Base-by-base conservation (phyloP, 805 yeast genomes). In the Scheffersomyces coipomensis region DNA sequence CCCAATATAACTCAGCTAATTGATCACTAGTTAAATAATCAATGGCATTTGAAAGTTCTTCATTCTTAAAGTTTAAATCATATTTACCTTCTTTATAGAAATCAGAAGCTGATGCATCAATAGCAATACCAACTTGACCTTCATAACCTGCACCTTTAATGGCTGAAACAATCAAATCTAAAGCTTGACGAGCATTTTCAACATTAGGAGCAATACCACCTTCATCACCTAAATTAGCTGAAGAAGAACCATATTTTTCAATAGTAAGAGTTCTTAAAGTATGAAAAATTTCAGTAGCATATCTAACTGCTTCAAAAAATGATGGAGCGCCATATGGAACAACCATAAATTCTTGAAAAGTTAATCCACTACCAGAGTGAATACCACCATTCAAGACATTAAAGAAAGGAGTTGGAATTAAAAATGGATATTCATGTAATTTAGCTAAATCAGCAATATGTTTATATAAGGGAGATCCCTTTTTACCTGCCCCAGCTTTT, bases 181-280 rank as follows among this genome's bases (percentile, higher is more conserved):
- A 78, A 59, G 98, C 99, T 82, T 91, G 98, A 73, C 81, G 87
- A 66, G 99, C 91, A 58, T 97, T 81, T 55, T 85, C 79, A 55
- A 93, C 83, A 73, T 89, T 88, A 73, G 99, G 99, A 62, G 99
- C 99, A 78, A 91, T 97, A 83, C 99, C 99, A 85, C 99, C 99
- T 81, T 91, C 99, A 75, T 91, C 99, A 83, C 99, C 99, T 67
- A 91, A 99, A 78, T 91, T 91, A 76, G 97, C 98, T 62, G 98
- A 98, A 50, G 95, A 83, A 65, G 88, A 84, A 68, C 99, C 99
- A 85, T 91, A 93, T 71, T 76, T 79, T 83, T 88, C 83, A 83
- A 87, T 87, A 71, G 98, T 85, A 62, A 86, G 75, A 53, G 89
- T 73, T 81, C 91, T 93, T 73, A 91, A 83, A 76, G 79, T 78